Evolutionary conservation across 768 basidiomycete genomes (phyloP).

Genomic region (Russula dissimulans): DNA sequence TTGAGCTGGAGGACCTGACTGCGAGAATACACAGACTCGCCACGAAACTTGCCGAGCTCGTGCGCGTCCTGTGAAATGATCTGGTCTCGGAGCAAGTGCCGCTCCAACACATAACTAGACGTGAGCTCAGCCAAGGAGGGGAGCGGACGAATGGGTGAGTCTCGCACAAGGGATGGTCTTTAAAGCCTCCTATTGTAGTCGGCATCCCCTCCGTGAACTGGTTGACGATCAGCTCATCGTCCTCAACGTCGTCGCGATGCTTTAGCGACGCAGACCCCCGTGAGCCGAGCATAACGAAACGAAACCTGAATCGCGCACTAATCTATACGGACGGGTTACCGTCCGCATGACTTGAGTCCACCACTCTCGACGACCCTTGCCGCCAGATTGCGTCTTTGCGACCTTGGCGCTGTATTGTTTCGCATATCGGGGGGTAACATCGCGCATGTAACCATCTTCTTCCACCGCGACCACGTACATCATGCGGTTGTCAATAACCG

Average conservation of each 20-base stretch:
- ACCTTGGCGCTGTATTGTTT: constrained; percentile 72
- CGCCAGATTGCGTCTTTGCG: constrained; percentile 66
- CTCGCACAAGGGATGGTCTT: constrained; percentile 83
- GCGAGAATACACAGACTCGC: constrained; percentile 86
- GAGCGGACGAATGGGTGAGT: background rate
- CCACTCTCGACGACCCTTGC: constrained; percentile 69
- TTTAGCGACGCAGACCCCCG: constrained; percentile 26
- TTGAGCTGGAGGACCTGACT: constrained; percentile 78
- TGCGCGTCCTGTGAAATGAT: constrained; percentile 61
- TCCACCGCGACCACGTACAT: constrained; percentile 90
- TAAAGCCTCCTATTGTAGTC: constrained; percentile 81
- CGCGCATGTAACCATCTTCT: constrained; percentile 86
- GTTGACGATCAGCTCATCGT: constrained; percentile 71
- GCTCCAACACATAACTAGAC: constrained; percentile 67
- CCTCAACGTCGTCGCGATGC: constrained; percentile 91
- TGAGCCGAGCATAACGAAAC: background rate
- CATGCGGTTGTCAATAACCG: constrained; percentile 67
- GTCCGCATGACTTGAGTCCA: constrained; percentile 63
- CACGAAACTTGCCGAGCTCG: constrained; percentile 88
- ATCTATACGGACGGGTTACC: constrained; percentile 66
- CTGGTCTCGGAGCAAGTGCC: constrained; percentile 84
- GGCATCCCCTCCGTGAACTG: constrained; percentile 92
- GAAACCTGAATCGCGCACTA: constrained; percentile 41
- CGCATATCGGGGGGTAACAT: constrained; percentile 87
- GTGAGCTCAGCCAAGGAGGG: background rate